A percentile compares a stretch with the other conserved stretches of the same genome.
Conservation (phyloP, 345 rosid species). For the Ricinus communis region DNA sequence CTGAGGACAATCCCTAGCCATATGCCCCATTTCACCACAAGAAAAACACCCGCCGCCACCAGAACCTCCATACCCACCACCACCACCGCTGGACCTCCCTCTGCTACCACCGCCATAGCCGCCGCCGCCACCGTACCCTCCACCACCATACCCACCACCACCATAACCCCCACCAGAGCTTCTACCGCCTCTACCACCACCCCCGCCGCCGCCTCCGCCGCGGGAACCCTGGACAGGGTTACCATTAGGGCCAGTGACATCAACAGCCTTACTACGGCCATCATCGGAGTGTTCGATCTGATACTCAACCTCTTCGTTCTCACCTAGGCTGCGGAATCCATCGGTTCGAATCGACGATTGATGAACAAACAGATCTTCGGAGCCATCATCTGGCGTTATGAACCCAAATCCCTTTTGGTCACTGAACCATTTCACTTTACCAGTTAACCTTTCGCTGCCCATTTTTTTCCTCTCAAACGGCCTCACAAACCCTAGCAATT, state of each 20-base stretch:
- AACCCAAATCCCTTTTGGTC: constrained; percentile 39
- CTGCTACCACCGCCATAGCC: constrained; percentile 21
- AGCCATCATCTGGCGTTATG: constrained; percentile 33
- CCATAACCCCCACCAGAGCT: constrained; percentile 25
- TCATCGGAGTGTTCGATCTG: constrained; percentile 24
- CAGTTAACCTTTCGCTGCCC: constrained; percentile 21
- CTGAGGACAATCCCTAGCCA: constrained; percentile 55
- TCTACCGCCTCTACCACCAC: constrained; percentile 23
- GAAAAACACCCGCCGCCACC: constrained; percentile 39
- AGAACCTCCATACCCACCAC: constrained; percentile 43
- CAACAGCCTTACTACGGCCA: constrained; percentile 71
- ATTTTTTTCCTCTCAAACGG: no score
- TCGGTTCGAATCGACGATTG: constrained; percentile 34
- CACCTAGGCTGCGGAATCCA: constrained; percentile 32
- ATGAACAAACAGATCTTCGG: constrained; percentile 37
- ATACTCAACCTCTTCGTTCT: constrained; percentile 34
- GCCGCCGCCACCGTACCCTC: constrained; percentile 24
- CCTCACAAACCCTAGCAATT: not conserved
- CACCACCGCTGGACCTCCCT: constrained; percentile 23
- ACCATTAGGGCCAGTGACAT: constrained; percentile 74
- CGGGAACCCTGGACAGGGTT: constrained; percentile 46
- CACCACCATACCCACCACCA: constrained; percentile 32
- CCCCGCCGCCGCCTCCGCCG: constrained; percentile 48
- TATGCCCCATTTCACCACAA: constrained; percentile 47
- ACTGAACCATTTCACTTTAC: constrained; percentile 37